Evolutionary conservation across 2,329 filamentous ascomycete species (phyloP), one percentile per base, ranked within the genome.

Genomic region (Cladorrhinum sp.): DNA sequence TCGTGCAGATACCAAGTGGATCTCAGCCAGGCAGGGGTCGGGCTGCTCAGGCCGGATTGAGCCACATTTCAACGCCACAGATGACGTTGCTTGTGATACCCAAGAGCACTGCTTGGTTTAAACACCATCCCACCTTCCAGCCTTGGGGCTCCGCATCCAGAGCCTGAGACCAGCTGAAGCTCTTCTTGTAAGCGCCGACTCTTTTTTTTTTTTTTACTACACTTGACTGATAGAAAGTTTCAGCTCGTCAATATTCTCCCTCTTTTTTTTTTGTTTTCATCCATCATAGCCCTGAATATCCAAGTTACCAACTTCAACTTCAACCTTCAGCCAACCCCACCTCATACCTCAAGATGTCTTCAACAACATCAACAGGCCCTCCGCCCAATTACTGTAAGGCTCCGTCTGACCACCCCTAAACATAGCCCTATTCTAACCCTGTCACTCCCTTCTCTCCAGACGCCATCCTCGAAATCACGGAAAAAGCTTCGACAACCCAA

Each of bases 401-500:
- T 9, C 36, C 46, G 20, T 58, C 12, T 48, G 14, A 33, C 12
- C 26, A 14, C 12, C 52, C 23, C 9, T 28, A 36, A 16, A 8
- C 16, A 14, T 12, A n/a, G 5, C 36, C 3, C 3, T 24, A 24
- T 49, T 42, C 33, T 18, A 46, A 48, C 36, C n/a, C 30, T 57
- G n/a, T n/a, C n/a, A 58, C 63, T 67, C 66, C 69, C n/a, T n/a
- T n/a, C n/a, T n/a, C n/a, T 60, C 67, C 65, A 93, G 90, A 94
- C 77, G 86, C 83, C 55, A 83, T 90, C 65, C 86, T 96, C 55
- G 89, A 89, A 65, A 76, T 96, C 63, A 73, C 87, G 56, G 83
- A 91, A 36, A 88, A 83, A 67, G 92, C 94, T 33, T 89, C 86
- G 0, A 85, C 87, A 62, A 86, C 92, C 70, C 90, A 98, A 73